These are phyloP conservation scores for Phlebopus sp. DNA, from an alignment of 1,284 basidiomycete species.

Conservation along the genomic window DNA sequence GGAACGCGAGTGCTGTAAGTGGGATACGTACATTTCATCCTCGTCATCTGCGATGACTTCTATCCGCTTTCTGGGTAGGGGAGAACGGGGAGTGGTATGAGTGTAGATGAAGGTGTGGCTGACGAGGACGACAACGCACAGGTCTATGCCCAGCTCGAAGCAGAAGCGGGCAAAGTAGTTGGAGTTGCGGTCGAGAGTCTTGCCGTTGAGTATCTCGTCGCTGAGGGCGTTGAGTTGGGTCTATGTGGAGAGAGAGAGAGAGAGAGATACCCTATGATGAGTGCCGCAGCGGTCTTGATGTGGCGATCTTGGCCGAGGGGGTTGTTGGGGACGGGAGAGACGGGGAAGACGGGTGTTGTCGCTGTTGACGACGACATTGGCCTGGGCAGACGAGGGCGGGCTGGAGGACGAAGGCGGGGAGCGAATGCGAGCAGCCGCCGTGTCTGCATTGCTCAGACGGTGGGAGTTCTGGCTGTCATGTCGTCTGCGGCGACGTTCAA, in stretches of 20 bases:
- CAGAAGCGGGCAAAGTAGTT: constrained; percentile 84
- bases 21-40: constrained; percentile 71
- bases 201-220: constrained; percentile 84
- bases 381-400: background rate
- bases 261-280: constrained; percentile 66
- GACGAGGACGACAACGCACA: constrained; percentile 49
- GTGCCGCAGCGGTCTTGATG: constrained; percentile 69
- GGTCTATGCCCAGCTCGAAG: constrained; percentile 83
- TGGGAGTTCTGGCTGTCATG: constrained; percentile 8
- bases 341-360: constrained; percentile 30
- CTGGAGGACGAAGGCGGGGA: constrained; percentile 9
- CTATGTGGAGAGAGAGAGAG: rapidly evolving
- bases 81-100: constrained; percentile 12
- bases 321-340: constrained; percentile 57
- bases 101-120: background rate
- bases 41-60: constrained; percentile 93
- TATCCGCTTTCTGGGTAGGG: constrained; percentile 67
- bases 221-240: constrained; percentile 34
- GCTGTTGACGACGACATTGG: constrained; percentile 8
- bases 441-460: constrained; percentile 15
- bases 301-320: constrained; percentile 65
- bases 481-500: constrained; percentile 22
- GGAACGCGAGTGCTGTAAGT: background rate
- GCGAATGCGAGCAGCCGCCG: constrained; percentile 8
- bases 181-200: constrained; percentile 86